Evolutionary conservation across 1,284 basidiomycete species (phyloP), one percentile per base, ranked within the genome.

Genomic region (Ustilago hordei): DNA sequence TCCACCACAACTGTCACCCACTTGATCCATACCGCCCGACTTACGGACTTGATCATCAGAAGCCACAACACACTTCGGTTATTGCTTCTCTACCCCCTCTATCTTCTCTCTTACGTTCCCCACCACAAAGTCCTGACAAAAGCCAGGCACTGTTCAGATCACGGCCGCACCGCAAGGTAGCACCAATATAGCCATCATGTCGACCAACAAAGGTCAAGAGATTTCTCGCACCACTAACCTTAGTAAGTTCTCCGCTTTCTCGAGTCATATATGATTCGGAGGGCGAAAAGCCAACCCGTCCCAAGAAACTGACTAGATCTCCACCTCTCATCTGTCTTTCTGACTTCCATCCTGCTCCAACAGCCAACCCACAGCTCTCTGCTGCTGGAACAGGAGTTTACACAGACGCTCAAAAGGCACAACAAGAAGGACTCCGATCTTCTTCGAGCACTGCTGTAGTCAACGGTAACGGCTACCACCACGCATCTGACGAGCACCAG

Each of bases 351-450:
- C 17, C 35, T 48, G 8, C 8, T 8, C 48, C 9, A 31, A 63
- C 43, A 69, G 66, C 69, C 56, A 72, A 72, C 41, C 69, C 69
- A 9, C 31, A 72, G 60, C 45, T 57, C 8, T 60, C 69, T 2
- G 69, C 69, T 53, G 69, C 69, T 28, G 69, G 64, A 13, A 72
- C 64, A n/a, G 69, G 69, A 23, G 69, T 67, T 5, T 72, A 72
- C 58, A 17, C 32, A 7, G 58, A 53, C 17, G 63, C 61, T 15
- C 50, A 50, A 17, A n/a, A 45, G 23, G 36, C 60, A 8, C 53
- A 58, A 4, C 52, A 53, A 8, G 23, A 34, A 31, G 8, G 48
- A 8, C 38, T 50, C 3, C 48, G 62, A 12, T 64, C 56, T 8
- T 60, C 64, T 8, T 31, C 57, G 0, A 64, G 52, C n/a, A 72